These are phyloP conservation scores for Kitagawia praeruptora DNA, from an alignment of 129 eudicot genomes.

Conservation along the genomic window DNA sequence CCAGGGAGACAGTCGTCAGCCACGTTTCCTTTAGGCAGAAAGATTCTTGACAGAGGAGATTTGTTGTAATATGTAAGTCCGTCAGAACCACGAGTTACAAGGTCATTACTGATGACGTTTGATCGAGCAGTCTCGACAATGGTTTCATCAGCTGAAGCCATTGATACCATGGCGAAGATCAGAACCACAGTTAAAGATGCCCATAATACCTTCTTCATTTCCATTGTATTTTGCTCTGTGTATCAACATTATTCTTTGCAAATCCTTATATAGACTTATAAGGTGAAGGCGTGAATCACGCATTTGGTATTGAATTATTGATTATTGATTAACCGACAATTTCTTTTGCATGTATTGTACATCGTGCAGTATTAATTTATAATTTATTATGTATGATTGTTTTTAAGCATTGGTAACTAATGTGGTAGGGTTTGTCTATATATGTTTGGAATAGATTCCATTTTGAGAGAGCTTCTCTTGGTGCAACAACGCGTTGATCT, in stretches of 20 bases:
- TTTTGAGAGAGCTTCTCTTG: too few relatives aligned
- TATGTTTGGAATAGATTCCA: too few relatives aligned
- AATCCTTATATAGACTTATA: background rate
- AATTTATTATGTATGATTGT: background rate
- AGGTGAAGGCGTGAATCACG: background rate
- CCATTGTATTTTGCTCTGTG: background rate
- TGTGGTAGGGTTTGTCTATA: too few relatives aligned
- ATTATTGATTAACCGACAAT: background rate
- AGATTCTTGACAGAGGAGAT: background rate
- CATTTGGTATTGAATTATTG: background rate
- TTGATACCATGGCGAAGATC: background rate
- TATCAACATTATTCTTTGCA: background rate
- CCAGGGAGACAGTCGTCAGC: background rate
- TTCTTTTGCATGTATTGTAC: background rate
- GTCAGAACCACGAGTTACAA: background rate
- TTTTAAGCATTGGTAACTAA: background rate
- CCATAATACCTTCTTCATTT: background rate
- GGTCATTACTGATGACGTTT: background rate
- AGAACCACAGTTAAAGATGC: background rate
- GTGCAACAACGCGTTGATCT: too few relatives aligned
- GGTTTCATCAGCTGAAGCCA: background rate
- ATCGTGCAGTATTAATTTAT: background rate
- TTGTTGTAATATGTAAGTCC: background rate
- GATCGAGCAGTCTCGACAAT: background rate
- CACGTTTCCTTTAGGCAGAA: background rate